A percentile compares a stretch with the other conserved stretches of the same genome.
Conservation (phyloP, 1,139 yeast genomes). For the Kluyveromyces sp. region DNA sequence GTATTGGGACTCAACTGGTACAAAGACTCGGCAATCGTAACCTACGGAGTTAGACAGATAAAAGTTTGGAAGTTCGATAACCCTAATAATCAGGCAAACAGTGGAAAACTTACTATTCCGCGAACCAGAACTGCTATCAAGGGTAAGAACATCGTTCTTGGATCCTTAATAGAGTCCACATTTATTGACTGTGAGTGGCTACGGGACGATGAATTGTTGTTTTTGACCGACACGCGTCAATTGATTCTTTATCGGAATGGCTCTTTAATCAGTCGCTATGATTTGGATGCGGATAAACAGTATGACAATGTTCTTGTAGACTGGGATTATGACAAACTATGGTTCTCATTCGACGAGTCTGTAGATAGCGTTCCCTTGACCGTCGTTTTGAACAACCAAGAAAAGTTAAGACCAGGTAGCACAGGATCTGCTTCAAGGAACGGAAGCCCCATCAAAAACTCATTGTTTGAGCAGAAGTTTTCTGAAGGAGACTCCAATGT, state of each 20-base stretch:
- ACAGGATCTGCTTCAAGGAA: neutral
- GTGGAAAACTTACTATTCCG: neutral
- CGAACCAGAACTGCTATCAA: conserved; percentile 9
- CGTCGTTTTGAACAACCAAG: conserved; percentile 6
- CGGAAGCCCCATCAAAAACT: conserved; percentile 3
- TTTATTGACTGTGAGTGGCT: conserved; percentile 9
- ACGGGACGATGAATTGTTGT: conserved; percentile 5
- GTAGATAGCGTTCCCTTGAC: conserved; percentile 5
- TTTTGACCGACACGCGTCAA: conserved; percentile 7
- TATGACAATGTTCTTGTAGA: conserved; percentile 7
- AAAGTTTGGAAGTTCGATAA: conserved; percentile 11
- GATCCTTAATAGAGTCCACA: conserved; percentile 7
- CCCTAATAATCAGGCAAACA: conserved; percentile 1
- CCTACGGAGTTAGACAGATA: conserved; percentile 11
- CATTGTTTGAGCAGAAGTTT: neutral
- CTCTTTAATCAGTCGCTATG: conserved; percentile 2
- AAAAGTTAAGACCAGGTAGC: conserved; percentile 4
- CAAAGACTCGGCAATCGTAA: conserved; percentile 7
- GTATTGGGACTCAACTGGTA: conserved; percentile 9
- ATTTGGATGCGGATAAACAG: conserved; percentile 3
- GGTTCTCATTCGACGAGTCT: conserved; percentile 6
- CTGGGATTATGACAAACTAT: conserved; percentile 7
- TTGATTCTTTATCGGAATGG: conserved; percentile 8
- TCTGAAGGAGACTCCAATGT: neutral
- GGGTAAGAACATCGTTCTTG: conserved; percentile 10